Evolutionary conservation across 2,329 filamentous ascomycete species (phyloP).

Genomic region (Raffaelea albimanens): DNA sequence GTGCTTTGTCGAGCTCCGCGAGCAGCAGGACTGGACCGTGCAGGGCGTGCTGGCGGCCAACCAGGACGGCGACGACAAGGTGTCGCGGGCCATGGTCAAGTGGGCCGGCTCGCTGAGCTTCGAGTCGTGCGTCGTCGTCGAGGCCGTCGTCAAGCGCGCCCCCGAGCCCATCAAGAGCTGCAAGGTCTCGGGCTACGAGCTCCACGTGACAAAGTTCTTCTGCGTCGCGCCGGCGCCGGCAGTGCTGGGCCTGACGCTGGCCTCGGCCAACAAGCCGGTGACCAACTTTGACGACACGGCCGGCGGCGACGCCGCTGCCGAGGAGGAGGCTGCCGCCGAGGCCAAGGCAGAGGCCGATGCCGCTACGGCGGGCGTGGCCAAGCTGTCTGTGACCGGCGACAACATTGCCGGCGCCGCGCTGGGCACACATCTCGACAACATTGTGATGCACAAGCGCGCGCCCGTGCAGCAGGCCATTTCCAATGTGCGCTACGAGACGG

Average conservation of each 20-base stretch:
- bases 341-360: constrained; percentile 21
- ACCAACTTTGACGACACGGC: constrained; percentile 50
- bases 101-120: constrained; percentile 66
- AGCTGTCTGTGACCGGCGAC: constrained; percentile 17
- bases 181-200: constrained; percentile 68
- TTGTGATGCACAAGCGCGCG: constrained; percentile 83
- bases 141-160: constrained; percentile 72
- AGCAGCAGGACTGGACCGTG: constrained; percentile 65
- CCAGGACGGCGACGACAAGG: constrained; percentile 46
- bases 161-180: constrained; percentile 84
- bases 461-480: constrained; percentile 82
- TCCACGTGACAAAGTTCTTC: constrained; percentile 82
- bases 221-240: constrained; percentile 57
- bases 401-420: constrained; percentile 63
- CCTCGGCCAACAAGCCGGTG: constrained; percentile 43
- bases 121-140: constrained; percentile 75
- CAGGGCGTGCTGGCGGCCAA: constrained; percentile 70
- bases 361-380: constrained; percentile 19
- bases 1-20: constrained; percentile 76
- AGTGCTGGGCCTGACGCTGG: constrained; percentile 49
- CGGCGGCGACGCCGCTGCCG: constrained; percentile 5
- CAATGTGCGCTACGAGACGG: constrained; percentile 34
- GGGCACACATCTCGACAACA: constrained; percentile 81
- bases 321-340: constrained; percentile 33
- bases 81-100: constrained; percentile 89